Evolutionary conservation across 768 basidiomycete species (phyloP), one percentile per base, ranked within the genome.

Genomic region (Cytidiella melzeri): DNA sequence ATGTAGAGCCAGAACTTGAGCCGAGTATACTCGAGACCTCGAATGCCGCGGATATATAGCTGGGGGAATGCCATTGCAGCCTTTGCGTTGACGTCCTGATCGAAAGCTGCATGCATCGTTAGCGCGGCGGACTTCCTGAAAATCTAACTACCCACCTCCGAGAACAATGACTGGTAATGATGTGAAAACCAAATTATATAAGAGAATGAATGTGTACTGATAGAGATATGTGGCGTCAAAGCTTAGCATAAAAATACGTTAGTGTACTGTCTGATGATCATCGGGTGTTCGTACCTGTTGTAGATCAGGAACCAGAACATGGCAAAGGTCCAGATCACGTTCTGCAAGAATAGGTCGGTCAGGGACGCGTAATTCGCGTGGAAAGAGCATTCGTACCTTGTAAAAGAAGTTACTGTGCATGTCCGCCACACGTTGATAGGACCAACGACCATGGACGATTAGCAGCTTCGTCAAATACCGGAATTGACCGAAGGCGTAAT

Each of bases 351-450:
- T 48, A 34, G 39, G 45, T 18, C 11, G n/a, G 6, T 1, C 24
- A n/a, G 34, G 18, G 40, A 4, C 11, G 26, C 11, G 25, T n/a
- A n/a, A n/a, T n/a, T n/a, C n/a, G n/a, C n/a, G n/a, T n/a, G 25
- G 4, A 39, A 20, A 38, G 40, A 47, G 23, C 34, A 41, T 52
- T 59, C 73, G 43, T 36, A 90, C 89, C 80, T 98, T 98, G 77
- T 97, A 97, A 70, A 98, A 98, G 73, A 97, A 98, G 67, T 93
- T 96, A 59, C 84, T 84, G 57, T 94, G 90, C 92, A 97, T 95
- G 61, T 95, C 92, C 13, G 94, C 92, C 38, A 97, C 74, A 38
- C 95, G 89, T 59, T 91, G 87, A 68, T 99, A 98, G 24, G 90
- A 94, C 95, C 95, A 96, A 21, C 92, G 83, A 4, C 95, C 95